Evolutionary conservation across 2,329 filamentous ascomycete species (phyloP).

Genomic region (Shiraia sp.): DNA sequence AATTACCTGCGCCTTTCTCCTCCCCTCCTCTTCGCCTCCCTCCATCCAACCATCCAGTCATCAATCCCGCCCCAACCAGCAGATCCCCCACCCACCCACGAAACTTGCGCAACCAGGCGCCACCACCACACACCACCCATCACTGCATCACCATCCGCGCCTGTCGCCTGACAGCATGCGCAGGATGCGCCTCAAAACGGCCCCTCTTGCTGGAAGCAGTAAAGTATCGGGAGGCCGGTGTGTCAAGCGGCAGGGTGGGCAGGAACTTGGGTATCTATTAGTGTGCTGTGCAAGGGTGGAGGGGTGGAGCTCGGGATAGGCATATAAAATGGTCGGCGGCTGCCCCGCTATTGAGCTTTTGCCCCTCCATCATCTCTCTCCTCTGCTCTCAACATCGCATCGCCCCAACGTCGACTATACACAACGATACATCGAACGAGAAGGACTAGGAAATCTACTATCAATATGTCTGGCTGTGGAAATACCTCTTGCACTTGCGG

Average conservation of each 20-base stretch:
- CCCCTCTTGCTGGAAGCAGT: background rate
- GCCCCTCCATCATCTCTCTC: background rate
- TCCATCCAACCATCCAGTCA: too few species aligned
- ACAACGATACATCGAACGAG: conserved; percentile 2
- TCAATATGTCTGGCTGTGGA: conserved; percentile 37
- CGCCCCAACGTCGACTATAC: conserved; percentile 4
- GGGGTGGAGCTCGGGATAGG: background rate
- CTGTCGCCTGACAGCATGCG: background rate
- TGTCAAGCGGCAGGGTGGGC: background rate
- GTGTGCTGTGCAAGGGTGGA: background rate
- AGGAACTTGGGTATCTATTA: too few species aligned
- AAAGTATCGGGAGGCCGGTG: background rate
- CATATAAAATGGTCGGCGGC: background rate
- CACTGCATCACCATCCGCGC: background rate
- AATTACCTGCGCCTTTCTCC: too few species aligned
- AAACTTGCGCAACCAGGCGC: conserved; percentile 22
- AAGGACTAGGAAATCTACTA: too few species aligned
- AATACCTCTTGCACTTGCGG: conserved; percentile 32
- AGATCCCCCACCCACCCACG: conserved; percentile 7
- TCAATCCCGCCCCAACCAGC: too few species aligned
- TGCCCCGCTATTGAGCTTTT: background rate
- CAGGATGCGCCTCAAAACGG: background rate
- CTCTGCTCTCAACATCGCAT: background rate
- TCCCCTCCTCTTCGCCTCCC: too few species aligned
- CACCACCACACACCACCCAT: conserved; percentile 1